Conservation (phyloP, 1,139 yeast genomes). For the Saccharomyces hybrid region DNA sequence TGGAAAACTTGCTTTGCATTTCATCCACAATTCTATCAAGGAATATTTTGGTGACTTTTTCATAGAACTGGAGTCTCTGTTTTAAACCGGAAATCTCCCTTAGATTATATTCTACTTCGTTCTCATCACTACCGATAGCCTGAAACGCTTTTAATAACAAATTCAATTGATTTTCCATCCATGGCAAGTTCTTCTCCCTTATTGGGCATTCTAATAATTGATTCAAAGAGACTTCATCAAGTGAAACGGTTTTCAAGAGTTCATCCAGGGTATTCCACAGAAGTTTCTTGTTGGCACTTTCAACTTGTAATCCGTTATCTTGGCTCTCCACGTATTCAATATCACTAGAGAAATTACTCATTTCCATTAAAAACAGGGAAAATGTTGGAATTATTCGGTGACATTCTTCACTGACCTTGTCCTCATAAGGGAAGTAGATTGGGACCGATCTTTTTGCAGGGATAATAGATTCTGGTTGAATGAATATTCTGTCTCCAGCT, state of each 20-base stretch:
- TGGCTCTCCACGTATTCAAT: slow-evolving; percentile 66
- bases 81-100: slow-evolving; percentile 67
- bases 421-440: slow-evolving; percentile 40
- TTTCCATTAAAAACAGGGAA: slow-evolving; percentile 50
- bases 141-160: slow-evolving; percentile 57
- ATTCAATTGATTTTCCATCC: slow-evolving; percentile 53
- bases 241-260: slow-evolving; percentile 61
- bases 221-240: slow-evolving; percentile 49
- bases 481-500: slow-evolving; percentile 42
- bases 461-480: slow-evolving; percentile 38
- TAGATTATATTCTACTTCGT: slow-evolving; percentile 39
- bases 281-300: slow-evolving; percentile 69
- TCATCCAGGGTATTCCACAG: slow-evolving; percentile 62
- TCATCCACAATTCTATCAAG: slow-evolving; percentile 42
- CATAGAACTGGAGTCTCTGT: slow-evolving; percentile 59
- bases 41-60: slow-evolving; percentile 49
- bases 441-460: slow-evolving; percentile 36
- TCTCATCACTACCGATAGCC: slow-evolving; percentile 47
- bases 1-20: slow-evolving; percentile 39
- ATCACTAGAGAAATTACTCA: slow-evolving; percentile 57
- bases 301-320: slow-evolving; percentile 77
- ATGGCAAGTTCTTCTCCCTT: slow-evolving; percentile 39
- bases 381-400: slow-evolving; percentile 52
- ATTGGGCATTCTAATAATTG: slow-evolving; percentile 44
- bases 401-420: slow-evolving; percentile 47